phyloP scores from a whole-genome alignment of 768 basidiomycete species.

The Leucogyrophana mollusca region DNA sequence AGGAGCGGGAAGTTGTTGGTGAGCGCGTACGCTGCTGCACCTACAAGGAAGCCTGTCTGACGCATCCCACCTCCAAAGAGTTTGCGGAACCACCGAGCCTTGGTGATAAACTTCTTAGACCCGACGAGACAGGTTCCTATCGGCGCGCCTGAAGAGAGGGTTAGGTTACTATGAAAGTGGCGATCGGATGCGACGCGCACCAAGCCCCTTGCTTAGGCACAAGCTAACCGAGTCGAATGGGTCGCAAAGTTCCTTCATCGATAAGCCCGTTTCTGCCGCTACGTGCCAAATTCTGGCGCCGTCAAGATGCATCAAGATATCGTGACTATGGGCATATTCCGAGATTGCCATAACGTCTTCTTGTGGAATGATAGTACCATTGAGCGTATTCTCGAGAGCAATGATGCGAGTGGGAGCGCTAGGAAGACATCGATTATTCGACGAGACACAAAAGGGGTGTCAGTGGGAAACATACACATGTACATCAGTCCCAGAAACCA shows the following conservation, averaged over 20 bases:
- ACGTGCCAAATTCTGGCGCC: conserved; percentile 97
- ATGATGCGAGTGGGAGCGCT: conserved; percentile 86
- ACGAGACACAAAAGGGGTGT: background rate
- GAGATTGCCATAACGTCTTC: conserved; percentile 83
- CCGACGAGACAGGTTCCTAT: conserved; percentile 82
- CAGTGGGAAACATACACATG: conserved; percentile 50
- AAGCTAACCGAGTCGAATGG: conserved; percentile 90
- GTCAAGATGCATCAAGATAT: conserved; percentile 85
- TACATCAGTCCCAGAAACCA: conserved; percentile 60
- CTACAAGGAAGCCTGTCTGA: conserved; percentile 81
- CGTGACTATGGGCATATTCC: conserved; percentile 64
- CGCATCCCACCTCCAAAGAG: conserved; percentile 91
- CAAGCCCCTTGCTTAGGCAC: conserved; percentile 93
- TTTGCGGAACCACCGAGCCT: conserved; percentile 83
- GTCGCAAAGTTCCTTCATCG: conserved; percentile 74
- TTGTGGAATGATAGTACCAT: conserved; percentile 90
- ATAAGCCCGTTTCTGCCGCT: conserved; percentile 67
- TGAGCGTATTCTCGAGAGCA: conserved; percentile 90
- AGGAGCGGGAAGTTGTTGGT: conserved; percentile 77
- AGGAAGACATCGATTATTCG: conserved; percentile 15
- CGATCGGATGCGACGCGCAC: conserved; percentile 36
- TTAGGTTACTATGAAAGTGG: background rate
- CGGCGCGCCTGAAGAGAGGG: conserved; percentile 52
- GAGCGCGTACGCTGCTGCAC: conserved; percentile 77
- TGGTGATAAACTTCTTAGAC: conserved; percentile 65